Base-by-base conservation (phyloP, 768 basidiomycete genomes). In the Holtermannia corniformis region DNA sequence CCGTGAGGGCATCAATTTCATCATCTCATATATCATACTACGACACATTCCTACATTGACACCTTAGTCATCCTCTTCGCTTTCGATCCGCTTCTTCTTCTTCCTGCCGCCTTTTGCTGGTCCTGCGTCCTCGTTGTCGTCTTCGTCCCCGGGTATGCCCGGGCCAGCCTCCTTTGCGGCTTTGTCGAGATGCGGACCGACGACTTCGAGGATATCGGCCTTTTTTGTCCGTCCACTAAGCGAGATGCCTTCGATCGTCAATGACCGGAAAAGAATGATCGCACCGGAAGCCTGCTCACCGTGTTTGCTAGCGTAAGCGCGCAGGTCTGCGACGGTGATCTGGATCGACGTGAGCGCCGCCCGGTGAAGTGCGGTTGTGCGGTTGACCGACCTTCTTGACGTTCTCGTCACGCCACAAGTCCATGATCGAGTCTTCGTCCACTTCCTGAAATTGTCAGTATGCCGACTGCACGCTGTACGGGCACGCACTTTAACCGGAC, bases 401-500 rank as follows among this genome's bases (percentile, higher is more conserved):
- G 16, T 71, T 74, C 4, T 81, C 85, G 13, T 71, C 72, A 47
- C 46, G 44, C 45, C 51, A 19, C 32, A 43, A 26, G 21, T 46
- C 47, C 16, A 10, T 24, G 14, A 51, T 16, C n/a, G 19, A 43
- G 22, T 49, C 41, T 25, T 24, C 19, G 7, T 5, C 13, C 14
- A 41, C 2, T 51, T 16, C 44, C 24, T 45, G n/a, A n/a, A 37
- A 37, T 16, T 16, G 16, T 37, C 16, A 37, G 32, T 16, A 37
- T 7, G 7, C 32, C 32, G 32, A 37, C 16, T 37, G 53, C 42
- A 47, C 49, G 43, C 37, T 50, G 42, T 49, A 37, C 41, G 48
- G 37, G 26, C 24, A 73, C 85, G 61, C 64, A 86, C 86, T 59
- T 82, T 75, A 65, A 86, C 87, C 51, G 86, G 82, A 69, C 87